Evolutionary conservation across 1,284 basidiomycete species (phyloP).

Genomic region (Trichosporon inkin): DNA sequence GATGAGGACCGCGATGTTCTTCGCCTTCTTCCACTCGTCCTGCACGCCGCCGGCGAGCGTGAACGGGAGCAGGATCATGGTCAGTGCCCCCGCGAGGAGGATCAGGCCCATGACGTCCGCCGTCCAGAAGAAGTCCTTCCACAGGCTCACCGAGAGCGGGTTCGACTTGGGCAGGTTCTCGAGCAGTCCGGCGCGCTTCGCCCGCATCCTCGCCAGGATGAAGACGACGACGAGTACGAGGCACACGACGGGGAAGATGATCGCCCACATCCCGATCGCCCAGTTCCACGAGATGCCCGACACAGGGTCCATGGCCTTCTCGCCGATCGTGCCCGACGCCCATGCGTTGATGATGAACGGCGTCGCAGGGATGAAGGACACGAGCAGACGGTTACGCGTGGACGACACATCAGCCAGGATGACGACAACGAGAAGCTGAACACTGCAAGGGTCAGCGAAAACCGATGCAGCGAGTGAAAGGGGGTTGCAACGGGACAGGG

Average conservation of each 20-base stretch:
- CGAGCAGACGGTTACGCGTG: slow-evolving; percentile 50
- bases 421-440: slow-evolving; percentile 42
- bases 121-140: slow-evolving; percentile 50
- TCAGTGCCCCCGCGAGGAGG: slow-evolving; percentile 29
- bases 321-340: slow-evolving; percentile 23
- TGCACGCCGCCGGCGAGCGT: slow-evolving; percentile 43
- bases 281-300: slow-evolving; percentile 46
- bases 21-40: slow-evolving; percentile 36
- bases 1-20: slow-evolving; percentile 48
- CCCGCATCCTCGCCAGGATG: slow-evolving; percentile 36
- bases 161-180: slow-evolving; percentile 37
- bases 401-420: slow-evolving; percentile 51
- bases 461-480: neutral
- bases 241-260: slow-evolving; percentile 49
- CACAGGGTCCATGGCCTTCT: slow-evolving; percentile 24
- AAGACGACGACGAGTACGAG: slow-evolving; percentile 45
- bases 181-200: slow-evolving; percentile 25
- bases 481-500: neutral
- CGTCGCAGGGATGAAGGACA: slow-evolving; percentile 50
- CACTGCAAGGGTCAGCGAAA: slow-evolving; percentile 14
- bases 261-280: slow-evolving; percentile 52
- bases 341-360: slow-evolving; percentile 45
- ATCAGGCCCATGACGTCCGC: slow-evolving; percentile 48
- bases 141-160: slow-evolving; percentile 18
- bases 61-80: slow-evolving; percentile 46